Evolutionary conservation across 2,329 filamentous ascomycete genomes (phyloP).

Genomic region (Penicillium sp.): DNA sequence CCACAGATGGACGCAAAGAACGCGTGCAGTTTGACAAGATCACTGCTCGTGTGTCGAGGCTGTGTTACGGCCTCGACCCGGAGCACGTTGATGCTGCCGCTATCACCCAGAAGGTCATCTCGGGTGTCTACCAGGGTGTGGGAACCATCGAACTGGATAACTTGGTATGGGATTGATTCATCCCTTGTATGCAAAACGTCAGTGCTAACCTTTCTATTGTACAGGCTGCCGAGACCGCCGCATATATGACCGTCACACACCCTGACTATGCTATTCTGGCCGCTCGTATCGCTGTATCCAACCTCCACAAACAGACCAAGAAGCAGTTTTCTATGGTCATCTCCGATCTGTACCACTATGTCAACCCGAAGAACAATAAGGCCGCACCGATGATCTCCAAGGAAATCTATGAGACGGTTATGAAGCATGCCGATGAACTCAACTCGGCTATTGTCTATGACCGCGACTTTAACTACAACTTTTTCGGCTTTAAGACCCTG

Average conservation of each 20-base stretch:
- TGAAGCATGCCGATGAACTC: constrained; percentile 93
- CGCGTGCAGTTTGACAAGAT: constrained; percentile 99
- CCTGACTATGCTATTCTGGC: constrained; percentile 98
- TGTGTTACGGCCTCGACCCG: constrained; percentile 94
- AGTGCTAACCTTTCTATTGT: constrained; percentile 21
- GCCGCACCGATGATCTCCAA: constrained; percentile 91
- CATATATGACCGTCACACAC: constrained; percentile 99
- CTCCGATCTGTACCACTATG: constrained; percentile 86
- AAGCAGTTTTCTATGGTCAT: constrained; percentile 98
- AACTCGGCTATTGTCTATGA: constrained; percentile 99
- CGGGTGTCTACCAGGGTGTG: constrained; percentile 96
- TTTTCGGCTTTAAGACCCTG: constrained; percentile 98
- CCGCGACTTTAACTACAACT: constrained; percentile 99
- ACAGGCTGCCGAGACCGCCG: constrained; percentile 94
- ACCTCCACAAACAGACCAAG: constrained; percentile 99
- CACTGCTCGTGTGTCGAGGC: constrained; percentile 91
- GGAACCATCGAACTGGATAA: constrained; percentile 96
- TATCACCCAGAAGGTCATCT: constrained; percentile 99
- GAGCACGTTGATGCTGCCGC: constrained; percentile 95
- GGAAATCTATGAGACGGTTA: constrained; percentile 83
- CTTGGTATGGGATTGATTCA: constrained; percentile 63
- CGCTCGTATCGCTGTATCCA: constrained; percentile 96
- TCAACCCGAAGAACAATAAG: constrained; percentile 85
- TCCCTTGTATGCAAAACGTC: neutral
- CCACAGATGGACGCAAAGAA: constrained; percentile 93